Evolutionary conservation across 2,329 filamentous ascomycete genomes (phyloP).

Genomic region (Phyllosticta ampelicida): DNA sequence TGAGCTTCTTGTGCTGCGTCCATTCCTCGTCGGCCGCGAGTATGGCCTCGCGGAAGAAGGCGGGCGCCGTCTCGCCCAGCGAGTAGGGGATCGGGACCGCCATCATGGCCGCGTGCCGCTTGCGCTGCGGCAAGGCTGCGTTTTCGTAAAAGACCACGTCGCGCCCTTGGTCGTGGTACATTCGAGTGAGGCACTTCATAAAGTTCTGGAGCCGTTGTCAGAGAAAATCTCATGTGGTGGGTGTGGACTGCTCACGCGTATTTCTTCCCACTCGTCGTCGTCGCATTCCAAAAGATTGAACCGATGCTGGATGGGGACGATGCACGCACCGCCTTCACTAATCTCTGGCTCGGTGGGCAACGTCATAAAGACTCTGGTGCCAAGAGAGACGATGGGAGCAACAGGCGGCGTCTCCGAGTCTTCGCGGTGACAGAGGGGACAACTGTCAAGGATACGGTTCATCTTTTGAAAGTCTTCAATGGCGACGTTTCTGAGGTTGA

Average conservation of each 20-base stretch:
- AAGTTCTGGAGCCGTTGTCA: conserved; percentile 68
- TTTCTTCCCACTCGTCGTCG: conserved; percentile 98
- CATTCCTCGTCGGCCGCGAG: conserved; percentile 82
- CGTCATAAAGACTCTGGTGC: conserved; percentile 76
- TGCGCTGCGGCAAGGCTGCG: conserved; percentile 67
- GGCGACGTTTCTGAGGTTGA: conserved; percentile 77
- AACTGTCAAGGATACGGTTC: conserved; percentile 74
- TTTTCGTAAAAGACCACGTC: conserved; percentile 98
- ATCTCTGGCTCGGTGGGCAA: conserved; percentile 84
- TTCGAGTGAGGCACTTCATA: conserved; percentile 88
- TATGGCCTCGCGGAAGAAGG: conserved; percentile 93
- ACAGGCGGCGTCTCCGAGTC: conserved; percentile 63
- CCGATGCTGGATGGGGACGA: conserved; percentile 79
- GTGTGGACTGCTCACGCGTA: conserved; percentile 40
- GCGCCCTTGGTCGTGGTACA: conserved; percentile 88
- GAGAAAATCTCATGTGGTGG: background rate
- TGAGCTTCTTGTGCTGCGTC: conserved; percentile 89
- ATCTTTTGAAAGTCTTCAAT: conserved; percentile 84
- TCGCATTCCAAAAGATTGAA: conserved; percentile 93
- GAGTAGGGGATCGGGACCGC: conserved; percentile 82
- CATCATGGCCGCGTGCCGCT: conserved; percentile 73
- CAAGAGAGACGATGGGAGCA: conserved; percentile 78
- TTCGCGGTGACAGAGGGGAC: conserved; percentile 87
- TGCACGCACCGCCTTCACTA: conserved; percentile 69
- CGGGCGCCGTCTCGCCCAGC: conserved; percentile 81